A percentile compares a stretch with the other conserved stretches of the same genome.
Evolutionary conservation across 1,284 basidiomycete genomes (phyloP).

Genomic region (Malassezia furfur): DNA sequence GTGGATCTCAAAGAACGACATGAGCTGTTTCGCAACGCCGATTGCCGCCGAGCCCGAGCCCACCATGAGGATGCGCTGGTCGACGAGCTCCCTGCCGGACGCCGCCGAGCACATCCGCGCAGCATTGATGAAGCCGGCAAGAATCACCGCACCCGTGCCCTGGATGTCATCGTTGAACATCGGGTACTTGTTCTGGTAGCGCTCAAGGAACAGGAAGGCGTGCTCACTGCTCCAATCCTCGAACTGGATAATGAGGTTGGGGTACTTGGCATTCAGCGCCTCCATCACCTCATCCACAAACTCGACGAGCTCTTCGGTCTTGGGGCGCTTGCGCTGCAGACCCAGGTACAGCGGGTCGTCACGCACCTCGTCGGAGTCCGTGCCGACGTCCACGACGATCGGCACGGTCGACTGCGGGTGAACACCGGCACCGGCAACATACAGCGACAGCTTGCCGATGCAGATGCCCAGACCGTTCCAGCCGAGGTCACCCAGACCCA

Average conservation of each 20-base stretch:
- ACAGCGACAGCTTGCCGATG: slow-evolving; percentile 83
- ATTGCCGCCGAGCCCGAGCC: slow-evolving; percentile 80
- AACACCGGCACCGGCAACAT: slow-evolving; percentile 79
- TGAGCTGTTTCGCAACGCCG: slow-evolving; percentile 53
- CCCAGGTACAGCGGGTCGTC: slow-evolving; percentile 86
- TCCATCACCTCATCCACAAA: slow-evolving; percentile 92
- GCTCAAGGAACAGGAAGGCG: slow-evolving; percentile 43
- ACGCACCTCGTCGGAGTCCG: slow-evolving; percentile 70
- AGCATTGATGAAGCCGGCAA: slow-evolving; percentile 81
- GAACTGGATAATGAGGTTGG: slow-evolving; percentile 73
- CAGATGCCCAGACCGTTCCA: slow-evolving; percentile 69
- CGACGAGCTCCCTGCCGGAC: slow-evolving; percentile 60
- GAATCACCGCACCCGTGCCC: slow-evolving; percentile 58
- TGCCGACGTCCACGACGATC: slow-evolving; percentile 63
- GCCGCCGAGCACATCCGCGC: slow-evolving; percentile 66
- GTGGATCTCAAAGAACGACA: slow-evolving; percentile 41
- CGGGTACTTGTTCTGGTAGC: slow-evolving; percentile 41
- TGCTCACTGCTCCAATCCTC: slow-evolving; percentile 53
- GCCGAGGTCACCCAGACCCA: slow-evolving; percentile 79
- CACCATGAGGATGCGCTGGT: slow-evolving; percentile 81
- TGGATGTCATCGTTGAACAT: slow-evolving; percentile 72
- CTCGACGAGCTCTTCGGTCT: slow-evolving; percentile 49
- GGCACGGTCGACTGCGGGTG: slow-evolving; percentile 75
- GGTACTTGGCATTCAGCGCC: slow-evolving; percentile 56
- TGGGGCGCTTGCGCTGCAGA: slow-evolving; percentile 51